Conservation (phyloP, 2,329 filamentous ascomycete genomes). For the Venturia carpophila region DNA sequence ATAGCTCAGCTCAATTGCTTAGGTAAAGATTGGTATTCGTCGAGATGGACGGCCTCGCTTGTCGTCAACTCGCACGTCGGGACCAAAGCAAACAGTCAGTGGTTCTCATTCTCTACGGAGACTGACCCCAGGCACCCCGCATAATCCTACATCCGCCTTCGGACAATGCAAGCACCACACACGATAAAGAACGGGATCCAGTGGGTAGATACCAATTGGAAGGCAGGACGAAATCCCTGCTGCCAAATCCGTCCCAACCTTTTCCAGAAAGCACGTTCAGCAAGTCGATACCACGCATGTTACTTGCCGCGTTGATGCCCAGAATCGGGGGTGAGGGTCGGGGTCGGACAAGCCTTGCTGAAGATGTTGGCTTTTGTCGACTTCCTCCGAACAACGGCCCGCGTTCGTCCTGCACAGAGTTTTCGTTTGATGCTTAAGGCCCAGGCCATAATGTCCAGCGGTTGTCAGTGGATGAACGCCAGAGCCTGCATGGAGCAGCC, state of each 20-base stretch:
- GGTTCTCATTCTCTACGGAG: too few species aligned
- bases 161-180: background rate
- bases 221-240: too few species aligned
- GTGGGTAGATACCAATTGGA: too few species aligned
- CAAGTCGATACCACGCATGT: background rate
- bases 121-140: background rate
- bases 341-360: background rate
- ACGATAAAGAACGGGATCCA: slow-evolving; percentile 2
- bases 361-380: background rate
- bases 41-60: background rate
- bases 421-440: background rate
- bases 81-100: too few species aligned
- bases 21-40: too few species aligned
- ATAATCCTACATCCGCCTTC: background rate
- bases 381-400: background rate
- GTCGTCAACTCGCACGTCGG: background rate
- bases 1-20: too few species aligned
- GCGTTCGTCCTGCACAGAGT: background rate
- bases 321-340: background rate
- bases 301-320: background rate
- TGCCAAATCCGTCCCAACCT: background rate
- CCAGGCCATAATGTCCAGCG: background rate
- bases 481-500: background rate
- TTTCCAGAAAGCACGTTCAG: background rate
- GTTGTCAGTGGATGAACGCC: background rate